Conservation (phyloP, 345 rosid genomes). For the Gossypium arboreum region DNA sequence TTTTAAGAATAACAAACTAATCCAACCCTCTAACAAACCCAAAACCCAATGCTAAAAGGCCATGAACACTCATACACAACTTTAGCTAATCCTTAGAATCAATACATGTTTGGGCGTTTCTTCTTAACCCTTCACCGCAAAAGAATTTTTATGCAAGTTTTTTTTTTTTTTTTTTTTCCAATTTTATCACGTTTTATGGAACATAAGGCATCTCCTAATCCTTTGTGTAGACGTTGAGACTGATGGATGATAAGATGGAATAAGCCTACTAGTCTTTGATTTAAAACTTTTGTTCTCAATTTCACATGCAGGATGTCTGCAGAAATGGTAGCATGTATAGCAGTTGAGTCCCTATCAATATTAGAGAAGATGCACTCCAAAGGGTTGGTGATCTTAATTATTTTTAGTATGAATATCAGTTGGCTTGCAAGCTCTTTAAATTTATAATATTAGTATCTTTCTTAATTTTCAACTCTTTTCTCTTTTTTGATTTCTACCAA, state of each 20-base stretch:
- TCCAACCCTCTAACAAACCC: neutral
- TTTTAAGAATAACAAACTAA: too few species aligned
- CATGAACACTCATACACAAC: too few species aligned
- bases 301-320: slow-evolving; percentile 66
- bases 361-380: slow-evolving; percentile 85
- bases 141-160: neutral
- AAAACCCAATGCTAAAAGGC: too few species aligned
- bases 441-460: neutral
- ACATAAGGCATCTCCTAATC: neutral
- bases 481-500: slow-evolving; percentile 10
- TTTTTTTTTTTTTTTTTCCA: too few species aligned
- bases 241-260: neutral
- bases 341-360: slow-evolving; percentile 86
- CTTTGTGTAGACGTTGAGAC: neutral
- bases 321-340: slow-evolving; percentile 98
- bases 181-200: neutral
- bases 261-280: neutral
- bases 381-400: slow-evolving; percentile 56
- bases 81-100: too few species aligned
- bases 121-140: neutral
- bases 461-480: slow-evolving; percentile 7
- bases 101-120: too few species aligned
- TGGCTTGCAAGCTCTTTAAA: neutral
- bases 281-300: neutral
- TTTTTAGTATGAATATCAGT: slow-evolving; percentile 8